phyloP scores from a whole-genome alignment of 2,329 filamentous ascomycete species.

The Clarireedia monteithiana region DNA sequence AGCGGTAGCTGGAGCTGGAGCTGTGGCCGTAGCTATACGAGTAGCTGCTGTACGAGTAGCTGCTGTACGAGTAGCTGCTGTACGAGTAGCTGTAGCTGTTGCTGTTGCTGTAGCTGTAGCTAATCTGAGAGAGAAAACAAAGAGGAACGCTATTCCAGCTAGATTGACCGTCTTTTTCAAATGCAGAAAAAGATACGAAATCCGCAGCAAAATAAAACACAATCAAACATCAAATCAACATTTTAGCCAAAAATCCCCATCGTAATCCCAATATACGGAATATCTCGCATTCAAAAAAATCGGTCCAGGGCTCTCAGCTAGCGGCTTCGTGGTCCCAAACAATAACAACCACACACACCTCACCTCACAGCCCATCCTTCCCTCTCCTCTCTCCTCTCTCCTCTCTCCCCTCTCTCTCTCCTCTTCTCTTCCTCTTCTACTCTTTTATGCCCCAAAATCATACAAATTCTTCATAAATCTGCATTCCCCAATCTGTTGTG shows the following conservation, averaged over 20 bases:
- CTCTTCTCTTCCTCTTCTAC: no score
- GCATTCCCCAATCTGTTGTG: not conserved
- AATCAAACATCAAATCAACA: not conserved
- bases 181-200: no score
- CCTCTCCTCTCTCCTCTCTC: not conserved
- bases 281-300: no score
- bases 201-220: not conserved
- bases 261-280: not conserved
- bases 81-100: no score
- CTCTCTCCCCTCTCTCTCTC: not conserved
- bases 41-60: no score
- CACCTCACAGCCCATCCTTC: constrained; percentile 2
- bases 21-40: no score
- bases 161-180: no score
- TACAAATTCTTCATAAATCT: not conserved
- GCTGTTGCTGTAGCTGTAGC: no score
- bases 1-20: not conserved
- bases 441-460: not conserved
- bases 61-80: no score
- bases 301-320: not conserved
- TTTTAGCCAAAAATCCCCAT: not conserved
- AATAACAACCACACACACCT: constrained; percentile 3
- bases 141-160: no score
- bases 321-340: constrained; percentile 7
- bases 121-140: no score